Evolutionary conservation across 192 early-diverging fungal genomes (phyloP), one percentile per base, ranked within the genome.

Genomic region (Backusella circina): DNA sequence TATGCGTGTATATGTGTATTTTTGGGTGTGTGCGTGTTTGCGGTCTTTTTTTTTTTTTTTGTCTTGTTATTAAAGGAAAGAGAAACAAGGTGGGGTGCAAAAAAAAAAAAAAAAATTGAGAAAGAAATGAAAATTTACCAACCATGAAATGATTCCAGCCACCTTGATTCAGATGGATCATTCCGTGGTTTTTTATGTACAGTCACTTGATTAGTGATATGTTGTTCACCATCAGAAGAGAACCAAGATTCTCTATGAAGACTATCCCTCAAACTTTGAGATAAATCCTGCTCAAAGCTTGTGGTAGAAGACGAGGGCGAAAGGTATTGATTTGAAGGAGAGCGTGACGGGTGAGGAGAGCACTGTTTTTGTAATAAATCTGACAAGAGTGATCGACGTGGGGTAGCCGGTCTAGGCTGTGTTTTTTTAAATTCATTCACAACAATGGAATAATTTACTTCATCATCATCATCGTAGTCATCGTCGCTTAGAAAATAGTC

Each of bases 371-470:
- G 71, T 18, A 73, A 18, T 5, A 73, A 54, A 41, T 57, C 26
- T 33, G 71, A 73, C 26, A 73, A 35, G 10, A 73, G 51, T 10
- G 71, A 73, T 37, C 51, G 30, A 64, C 71, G 71, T 13, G 71
- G 71, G 1, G 54, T 38, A 18, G 32, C 18, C 5, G 33, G 35
- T 30, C 28, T 64, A n/a, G 71, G 71, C 16, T 73, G 51, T 0
- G 71, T 73, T 33, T 73, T 73, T n/a, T 32, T 54, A 28, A 73
- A 73, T 36, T 68, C 67, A 12, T 35, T 68, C 18, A 68, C 33
- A 61, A 21, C 44, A n/a, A 68, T 36, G 16, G 32, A 36, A 68
- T 68, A 68, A 38, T 68, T 68, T 5, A 36, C 36, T 21, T 68
- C 33, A 18, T 68, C 67, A 21, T 23, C 7, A 18, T 68, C 36